Base-by-base conservation (phyloP, 2,329 filamentous ascomycete genomes). In the Colletotrichum siamense region DNA sequence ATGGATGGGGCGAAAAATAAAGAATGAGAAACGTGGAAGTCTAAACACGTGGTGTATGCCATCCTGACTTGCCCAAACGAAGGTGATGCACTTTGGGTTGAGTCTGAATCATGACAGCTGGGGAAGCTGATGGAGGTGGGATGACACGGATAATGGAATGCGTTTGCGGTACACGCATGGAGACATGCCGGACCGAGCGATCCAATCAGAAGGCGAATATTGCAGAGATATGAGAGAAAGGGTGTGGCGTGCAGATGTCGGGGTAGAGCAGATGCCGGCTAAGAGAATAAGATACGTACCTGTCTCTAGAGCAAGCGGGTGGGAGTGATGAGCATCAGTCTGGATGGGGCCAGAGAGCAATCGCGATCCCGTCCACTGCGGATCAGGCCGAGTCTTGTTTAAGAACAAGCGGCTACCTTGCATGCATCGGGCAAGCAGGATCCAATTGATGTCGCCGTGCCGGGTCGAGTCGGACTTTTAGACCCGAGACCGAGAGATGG, bases 331-430 rank as follows among this genome's bases (percentile, higher is more conserved):
- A 30, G 34, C 34, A 26, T 64, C 34, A 44, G 36, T 44, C 62
- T 69, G 30, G 63, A 76, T 76, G 74, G 74, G 74, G 74, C 71
- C 74, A 52, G 64, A 64, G 68, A 52, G 57, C 70, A 69, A 76
- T 74, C 74, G 71, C 65, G 74, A 76, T 69, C 70, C 70, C 62
- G 70, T 76, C 74, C 74, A 76, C 70, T 76, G 71, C 65, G 74
- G 74, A 76, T 76, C 71, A 76, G 63, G 70, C 65, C 71, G 70
- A 74, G 74, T 76, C 70, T 69, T 76, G 34, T 44, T 74, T 30
- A 61, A 55, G 64, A 69, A 64, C 24, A 44, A 49, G 71, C 70
- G 44, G 73, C 70, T 74, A 69, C 44, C 74, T 74, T 76, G 70
- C 74, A 76, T 69, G 44, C 70, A 69, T 75, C 69, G 59, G 22